phyloP scores from a whole-genome alignment of 1,284 basidiomycete genomes.

The Vanrija sp. region DNA sequence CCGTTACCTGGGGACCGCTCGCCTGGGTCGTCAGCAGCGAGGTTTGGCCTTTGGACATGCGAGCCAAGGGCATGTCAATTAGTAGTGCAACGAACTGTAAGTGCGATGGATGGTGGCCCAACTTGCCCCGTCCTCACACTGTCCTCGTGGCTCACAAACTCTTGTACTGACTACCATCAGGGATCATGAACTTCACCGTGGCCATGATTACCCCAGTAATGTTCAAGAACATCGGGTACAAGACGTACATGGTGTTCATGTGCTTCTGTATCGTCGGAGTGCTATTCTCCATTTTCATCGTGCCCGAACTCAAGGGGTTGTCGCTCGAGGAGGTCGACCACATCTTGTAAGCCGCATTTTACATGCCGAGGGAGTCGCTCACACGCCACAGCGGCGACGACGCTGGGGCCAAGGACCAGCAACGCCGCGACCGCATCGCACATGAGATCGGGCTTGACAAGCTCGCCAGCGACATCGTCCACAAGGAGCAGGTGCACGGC shows the following conservation, averaged over 20 bases:
- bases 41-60: constrained; percentile 46
- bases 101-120: background rate
- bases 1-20: constrained; percentile 44
- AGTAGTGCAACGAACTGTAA: constrained; percentile 37
- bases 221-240: constrained; percentile 40
- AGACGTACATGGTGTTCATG: constrained; percentile 48
- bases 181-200: constrained; percentile 45
- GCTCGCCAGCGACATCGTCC: constrained; percentile 34
- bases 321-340: constrained; percentile 42
- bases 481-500: constrained; percentile 8
- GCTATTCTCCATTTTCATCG: constrained; percentile 37
- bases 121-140: background rate
- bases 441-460: constrained; percentile 48
- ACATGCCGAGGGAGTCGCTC: no score
- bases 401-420: constrained; percentile 40
- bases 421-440: constrained; percentile 40
- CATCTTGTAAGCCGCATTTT: constrained; percentile 20
- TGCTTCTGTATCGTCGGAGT: constrained; percentile 43
- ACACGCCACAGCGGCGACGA: background rate
- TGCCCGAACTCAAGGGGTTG: constrained; percentile 42
- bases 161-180: background rate
- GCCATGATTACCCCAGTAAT: constrained; percentile 42
- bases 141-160: no score
- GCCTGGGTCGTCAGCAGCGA: constrained; percentile 26
- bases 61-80: constrained; percentile 47